These are phyloP conservation scores for Talaromyces sp. DNA, from an alignment of 2,329 filamentous ascomycete species.

Conservation along the genomic window DNA sequence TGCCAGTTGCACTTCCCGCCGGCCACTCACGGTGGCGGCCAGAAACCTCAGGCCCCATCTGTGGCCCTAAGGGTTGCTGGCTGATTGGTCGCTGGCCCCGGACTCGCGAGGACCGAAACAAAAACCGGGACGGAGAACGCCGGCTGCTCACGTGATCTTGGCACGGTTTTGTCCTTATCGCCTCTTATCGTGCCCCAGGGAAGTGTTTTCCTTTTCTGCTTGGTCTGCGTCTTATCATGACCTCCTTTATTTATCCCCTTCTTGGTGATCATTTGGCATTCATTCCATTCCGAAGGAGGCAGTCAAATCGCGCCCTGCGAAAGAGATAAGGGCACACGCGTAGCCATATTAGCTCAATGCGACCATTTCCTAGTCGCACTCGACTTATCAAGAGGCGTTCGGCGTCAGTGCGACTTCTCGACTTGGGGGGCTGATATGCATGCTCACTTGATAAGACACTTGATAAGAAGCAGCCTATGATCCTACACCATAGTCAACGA, in stretches of 20 bases:
- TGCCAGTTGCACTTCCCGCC: not conserved
- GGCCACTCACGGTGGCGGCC: not conserved
- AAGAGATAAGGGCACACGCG: not conserved
- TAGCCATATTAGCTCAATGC: not conserved
- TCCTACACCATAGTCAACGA: not conserved
- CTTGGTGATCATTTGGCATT: not conserved
- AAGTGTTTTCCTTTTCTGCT: not conserved
- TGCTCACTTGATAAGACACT: not conserved
- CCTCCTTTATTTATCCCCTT: not conserved
- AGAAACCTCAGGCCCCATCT: not conserved
- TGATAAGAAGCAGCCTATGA: constrained; percentile 2
- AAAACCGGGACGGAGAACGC: not conserved
- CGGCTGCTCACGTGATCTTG: not conserved
- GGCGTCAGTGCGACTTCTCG: not conserved
- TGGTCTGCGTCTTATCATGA: not conserved
- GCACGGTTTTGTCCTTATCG: not conserved
- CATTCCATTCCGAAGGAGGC: not conserved
- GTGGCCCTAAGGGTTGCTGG: no score
- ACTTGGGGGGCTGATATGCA: not conserved
- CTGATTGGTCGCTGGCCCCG: not conserved
- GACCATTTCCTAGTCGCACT: not conserved
- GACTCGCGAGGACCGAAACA: not conserved
- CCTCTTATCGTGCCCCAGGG: not conserved
- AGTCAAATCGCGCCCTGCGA: not conserved
- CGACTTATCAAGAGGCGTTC: not conserved